phyloP scores from a whole-genome alignment of 73 alveolate species.

The Tetrahymena thermophila region DNA sequence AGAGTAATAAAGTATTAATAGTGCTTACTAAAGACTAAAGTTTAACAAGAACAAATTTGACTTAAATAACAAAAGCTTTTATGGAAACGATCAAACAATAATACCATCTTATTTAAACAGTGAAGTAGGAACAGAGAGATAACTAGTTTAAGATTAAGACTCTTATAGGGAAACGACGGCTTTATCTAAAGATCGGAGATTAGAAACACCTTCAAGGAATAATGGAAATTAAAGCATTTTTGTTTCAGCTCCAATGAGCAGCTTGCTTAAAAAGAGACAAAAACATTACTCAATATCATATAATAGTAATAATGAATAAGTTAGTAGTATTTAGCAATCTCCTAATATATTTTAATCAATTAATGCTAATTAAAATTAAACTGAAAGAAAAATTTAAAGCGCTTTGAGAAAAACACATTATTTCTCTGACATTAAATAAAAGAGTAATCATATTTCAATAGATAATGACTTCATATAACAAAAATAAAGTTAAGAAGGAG shows the following conservation, averaged over 20 bases:
- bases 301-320: not conserved
- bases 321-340: not conserved
- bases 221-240: not conserved
- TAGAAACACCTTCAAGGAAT: not conserved
- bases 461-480: not conserved
- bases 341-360: not conserved
- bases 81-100: not conserved
- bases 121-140: not conserved
- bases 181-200: not conserved
- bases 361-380: not conserved
- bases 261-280: not conserved
- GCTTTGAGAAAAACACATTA: not conserved
- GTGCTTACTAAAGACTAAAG: not conserved
- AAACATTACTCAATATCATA: not conserved
- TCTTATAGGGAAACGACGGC: not conserved
- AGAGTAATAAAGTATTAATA: not conserved
- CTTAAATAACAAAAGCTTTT: not conserved
- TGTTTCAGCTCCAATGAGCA: not conserved
- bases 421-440: not conserved
- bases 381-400: not conserved
- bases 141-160: not conserved
- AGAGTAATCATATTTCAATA: not conserved
- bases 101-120: not conserved
- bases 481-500: not conserved
- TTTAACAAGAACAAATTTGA: not conserved